Evolutionary conservation across 73 alveolate species (phyloP).

Genomic region (Uronychia setigera): DNA sequence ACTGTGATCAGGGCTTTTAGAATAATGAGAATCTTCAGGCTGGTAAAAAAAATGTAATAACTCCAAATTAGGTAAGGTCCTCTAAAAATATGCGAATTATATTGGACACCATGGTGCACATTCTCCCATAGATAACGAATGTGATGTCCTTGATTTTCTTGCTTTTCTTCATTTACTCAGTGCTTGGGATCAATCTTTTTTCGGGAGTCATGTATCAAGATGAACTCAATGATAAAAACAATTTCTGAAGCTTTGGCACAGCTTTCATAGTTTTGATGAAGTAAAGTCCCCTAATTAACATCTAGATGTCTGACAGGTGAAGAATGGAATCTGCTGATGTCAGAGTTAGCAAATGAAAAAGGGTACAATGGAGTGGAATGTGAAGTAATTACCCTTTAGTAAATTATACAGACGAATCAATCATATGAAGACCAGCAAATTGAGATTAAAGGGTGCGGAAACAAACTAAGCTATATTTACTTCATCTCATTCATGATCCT

Average conservation of each 20-base stretch:
- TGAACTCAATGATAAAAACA: conserved; percentile 10
- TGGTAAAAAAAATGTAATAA: neutral
- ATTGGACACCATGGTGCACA: conserved; percentile 45
- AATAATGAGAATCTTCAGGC: conserved; percentile 46
- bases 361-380: conserved; percentile 24
- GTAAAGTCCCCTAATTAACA: too few species aligned
- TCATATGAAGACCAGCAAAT: conserved; percentile 5
- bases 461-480: conserved; percentile 3
- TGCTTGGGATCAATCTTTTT: conserved; percentile 54
- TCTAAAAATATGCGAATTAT: conserved; percentile 37
- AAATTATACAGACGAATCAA: too few species aligned
- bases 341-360: conserved; percentile 14
- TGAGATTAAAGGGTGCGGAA: conserved; percentile 27
- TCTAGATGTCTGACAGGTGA: conserved; percentile 48
- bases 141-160: conserved; percentile 51
- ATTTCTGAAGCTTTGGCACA: conserved; percentile 17
- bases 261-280: conserved; percentile 22
- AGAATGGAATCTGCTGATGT: conserved; percentile 33
- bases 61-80: conserved; percentile 7
- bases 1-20: conserved; percentile 52
- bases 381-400: too few species aligned
- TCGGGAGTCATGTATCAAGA: conserved; percentile 21
- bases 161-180: conserved; percentile 46
- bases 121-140: conserved; percentile 69
- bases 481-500: conserved; percentile 28